Evolutionary conservation across 2,329 filamentous ascomycete species (phyloP).

Genomic region (Arthrobotrys entomopaga): DNA sequence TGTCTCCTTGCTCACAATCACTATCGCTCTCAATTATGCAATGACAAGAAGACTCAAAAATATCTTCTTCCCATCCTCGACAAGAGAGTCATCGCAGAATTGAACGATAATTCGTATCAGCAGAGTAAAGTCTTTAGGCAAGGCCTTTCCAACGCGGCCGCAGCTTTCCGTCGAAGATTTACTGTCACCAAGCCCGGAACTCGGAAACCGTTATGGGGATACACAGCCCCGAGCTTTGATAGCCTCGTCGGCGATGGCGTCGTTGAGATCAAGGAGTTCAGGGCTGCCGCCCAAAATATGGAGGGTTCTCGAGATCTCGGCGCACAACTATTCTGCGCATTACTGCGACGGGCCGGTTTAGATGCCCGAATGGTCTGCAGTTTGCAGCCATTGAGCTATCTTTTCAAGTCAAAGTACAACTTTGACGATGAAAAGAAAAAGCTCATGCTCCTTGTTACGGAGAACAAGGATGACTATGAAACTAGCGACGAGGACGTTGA

Average conservation of each 20-base stretch:
- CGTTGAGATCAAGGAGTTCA: constrained; percentile 78
- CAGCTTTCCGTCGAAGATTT: constrained; percentile 76
- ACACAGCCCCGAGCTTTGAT: constrained; percentile 52
- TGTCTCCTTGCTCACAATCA: constrained; percentile 82
- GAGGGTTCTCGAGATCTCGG: constrained; percentile 88
- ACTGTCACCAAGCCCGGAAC: constrained; percentile 76
- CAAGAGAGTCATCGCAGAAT: constrained; percentile 30
- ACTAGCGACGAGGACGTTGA: constrained; percentile 37
- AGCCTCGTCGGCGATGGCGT: constrained; percentile 59
- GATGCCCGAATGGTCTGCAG: constrained; percentile 88
- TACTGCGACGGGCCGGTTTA: constrained; percentile 84
- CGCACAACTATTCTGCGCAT: constrained; percentile 87
- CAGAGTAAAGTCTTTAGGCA: constrained; percentile 43
- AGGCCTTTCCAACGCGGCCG: constrained; percentile 68
- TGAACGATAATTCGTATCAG: constrained; percentile 46
- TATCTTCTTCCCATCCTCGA: constrained; percentile 43
- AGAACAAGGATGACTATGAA: constrained; percentile 50
- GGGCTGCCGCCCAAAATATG: constrained; percentile 73
- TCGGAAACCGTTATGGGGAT: constrained; percentile 75
- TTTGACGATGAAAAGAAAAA: constrained; percentile 43
- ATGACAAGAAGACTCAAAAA: constrained; percentile 75
- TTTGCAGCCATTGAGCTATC: constrained; percentile 74
- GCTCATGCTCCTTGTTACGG: constrained; percentile 44
- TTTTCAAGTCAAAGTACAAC: constrained; percentile 47
- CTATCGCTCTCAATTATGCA: constrained; percentile 88